Base-by-base conservation (phyloP, 2,329 filamentous ascomycete species). In the Periconia macrospinosa region DNA sequence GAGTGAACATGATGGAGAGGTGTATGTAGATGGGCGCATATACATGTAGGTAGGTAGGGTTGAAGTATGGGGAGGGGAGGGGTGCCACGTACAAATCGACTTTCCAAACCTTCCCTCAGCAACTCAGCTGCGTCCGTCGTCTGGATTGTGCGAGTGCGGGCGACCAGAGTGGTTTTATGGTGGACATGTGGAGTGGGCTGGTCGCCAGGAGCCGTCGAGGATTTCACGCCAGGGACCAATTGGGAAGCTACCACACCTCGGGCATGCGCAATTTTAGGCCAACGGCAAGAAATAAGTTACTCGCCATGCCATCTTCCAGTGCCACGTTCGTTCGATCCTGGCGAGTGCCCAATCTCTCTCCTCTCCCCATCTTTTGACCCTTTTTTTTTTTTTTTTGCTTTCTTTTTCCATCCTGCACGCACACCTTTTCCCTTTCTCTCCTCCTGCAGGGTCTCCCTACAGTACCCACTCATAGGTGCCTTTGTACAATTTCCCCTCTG, bases 91-190 rank as follows among this genome's bases (percentile, higher is more conserved):
- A 62, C 65, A 37, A 10, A 13, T 57, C 43, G 27, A 62, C 52
- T 66, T 71, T 69, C 68, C 71, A 69, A 55, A 62, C 70, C 70
- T 71, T 73, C 72, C 73, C 72, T 73, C 73, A 69, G 69, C 73
- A 55, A 70, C 71, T 63, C 71, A 66, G 65, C 71, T 70, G 23
- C 23, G 63, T 71, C 71, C 70, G 60, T 73, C 71, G 69, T 71
- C 69, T 69, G 58, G 42, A 23, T 18, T 19, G 20, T 27, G 42
- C 27, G 19, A 51, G 55, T 53, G 49, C 53, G 51, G 53, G 43
- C 51, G 58, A 58, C 60, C 53, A 54, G 55, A 58, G 57, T 37
- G 41, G 58, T 56, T 60, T 60, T 60, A 60, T 59, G 57, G 47
- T 49, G 59, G 48, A 55, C 57, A 3, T 27, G 23, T 27, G 54